Evolutionary conservation across 306 rosid genomes (phyloP).

Genomic region (Bauhinia variegata): DNA sequence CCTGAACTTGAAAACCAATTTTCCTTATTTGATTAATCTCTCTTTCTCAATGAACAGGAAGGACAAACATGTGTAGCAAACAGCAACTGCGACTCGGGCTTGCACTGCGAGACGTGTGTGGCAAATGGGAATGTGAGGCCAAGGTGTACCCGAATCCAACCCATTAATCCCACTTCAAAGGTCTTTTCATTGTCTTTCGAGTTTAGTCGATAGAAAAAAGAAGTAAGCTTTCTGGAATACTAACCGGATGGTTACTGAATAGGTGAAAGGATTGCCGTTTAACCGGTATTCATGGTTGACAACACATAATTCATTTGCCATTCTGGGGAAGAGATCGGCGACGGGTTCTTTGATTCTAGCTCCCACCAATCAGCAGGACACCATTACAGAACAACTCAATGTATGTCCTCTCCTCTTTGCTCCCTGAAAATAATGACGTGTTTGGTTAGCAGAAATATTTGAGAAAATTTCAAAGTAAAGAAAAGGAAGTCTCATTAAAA

Average conservation of each 20-base stretch:
- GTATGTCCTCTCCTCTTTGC: slow-evolving; percentile 46
- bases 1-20: not conserved
- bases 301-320: slow-evolving; percentile 82
- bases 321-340: slow-evolving; percentile 64
- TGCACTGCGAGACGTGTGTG: slow-evolving; percentile 88
- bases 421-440: not conserved
- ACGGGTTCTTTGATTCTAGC: slow-evolving; percentile 65
- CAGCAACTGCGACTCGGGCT: slow-evolving; percentile 63
- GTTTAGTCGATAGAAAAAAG: not conserved
- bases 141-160: slow-evolving; percentile 78
- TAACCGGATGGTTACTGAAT: slow-evolving; percentile 22
- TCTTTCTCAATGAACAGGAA: slow-evolving; percentile 49
- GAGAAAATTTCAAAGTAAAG: slow-evolving; percentile 29
- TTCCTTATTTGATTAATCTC: not conserved
- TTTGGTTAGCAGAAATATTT: slow-evolving; percentile 33
- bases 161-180: slow-evolving; percentile 67
- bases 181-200: slow-evolving; percentile 15
- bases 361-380: slow-evolving; percentile 83
- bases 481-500: slow-evolving; percentile 3
- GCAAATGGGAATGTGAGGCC: slow-evolving; percentile 71
- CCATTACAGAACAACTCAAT: slow-evolving; percentile 79
- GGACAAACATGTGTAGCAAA: slow-evolving; percentile 59
- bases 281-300: slow-evolving; percentile 90
- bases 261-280: slow-evolving; percentile 80
- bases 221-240: not conserved